Conservation (phyloP, 2,329 filamentous ascomycete genomes). For the Exophiala viscosa region DNA sequence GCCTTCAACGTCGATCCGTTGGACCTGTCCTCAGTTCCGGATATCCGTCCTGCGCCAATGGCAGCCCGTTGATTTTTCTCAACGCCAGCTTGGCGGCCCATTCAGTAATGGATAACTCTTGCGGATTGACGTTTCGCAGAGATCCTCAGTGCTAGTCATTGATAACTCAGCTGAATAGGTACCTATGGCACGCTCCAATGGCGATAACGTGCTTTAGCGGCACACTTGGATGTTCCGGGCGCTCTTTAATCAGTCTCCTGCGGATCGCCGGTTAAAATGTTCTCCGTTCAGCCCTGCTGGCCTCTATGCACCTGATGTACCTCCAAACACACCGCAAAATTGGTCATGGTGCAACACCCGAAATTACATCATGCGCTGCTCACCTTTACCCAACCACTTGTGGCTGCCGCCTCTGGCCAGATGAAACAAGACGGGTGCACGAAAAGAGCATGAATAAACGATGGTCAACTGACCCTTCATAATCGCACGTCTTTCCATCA, state of each 20-base stretch:
- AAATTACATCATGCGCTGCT: constrained; percentile 22
- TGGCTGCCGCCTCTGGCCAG: constrained; percentile 9
- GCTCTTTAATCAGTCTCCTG: no score
- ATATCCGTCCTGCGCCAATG: not conserved
- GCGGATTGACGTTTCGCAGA: no score
- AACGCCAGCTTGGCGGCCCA: not conserved
- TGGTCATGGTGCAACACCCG: constrained; percentile 11
- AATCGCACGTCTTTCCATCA: constrained; percentile 5
- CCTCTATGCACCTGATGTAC: not conserved
- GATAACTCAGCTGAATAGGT: no score
- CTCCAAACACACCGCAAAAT: constrained; percentile 7
- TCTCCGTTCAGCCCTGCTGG: no score
- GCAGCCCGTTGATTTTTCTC: not conserved
- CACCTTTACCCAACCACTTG: constrained; percentile 10
- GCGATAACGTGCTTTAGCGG: no score
- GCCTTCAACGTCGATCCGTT: not conserved
- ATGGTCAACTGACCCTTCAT: constrained; percentile 21
- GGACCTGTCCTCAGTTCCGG: not conserved
- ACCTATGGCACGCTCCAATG: no score
- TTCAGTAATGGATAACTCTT: no score
- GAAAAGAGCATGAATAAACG: constrained; percentile 6
- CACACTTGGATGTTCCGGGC: no score
- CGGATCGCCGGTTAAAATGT: no score
- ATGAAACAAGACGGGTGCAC: constrained; percentile 23
- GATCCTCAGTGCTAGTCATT: no score